phyloP scores from a whole-genome alignment of 2,329 filamentous ascomycete genomes.

The Thelonectria blattea region DNA sequence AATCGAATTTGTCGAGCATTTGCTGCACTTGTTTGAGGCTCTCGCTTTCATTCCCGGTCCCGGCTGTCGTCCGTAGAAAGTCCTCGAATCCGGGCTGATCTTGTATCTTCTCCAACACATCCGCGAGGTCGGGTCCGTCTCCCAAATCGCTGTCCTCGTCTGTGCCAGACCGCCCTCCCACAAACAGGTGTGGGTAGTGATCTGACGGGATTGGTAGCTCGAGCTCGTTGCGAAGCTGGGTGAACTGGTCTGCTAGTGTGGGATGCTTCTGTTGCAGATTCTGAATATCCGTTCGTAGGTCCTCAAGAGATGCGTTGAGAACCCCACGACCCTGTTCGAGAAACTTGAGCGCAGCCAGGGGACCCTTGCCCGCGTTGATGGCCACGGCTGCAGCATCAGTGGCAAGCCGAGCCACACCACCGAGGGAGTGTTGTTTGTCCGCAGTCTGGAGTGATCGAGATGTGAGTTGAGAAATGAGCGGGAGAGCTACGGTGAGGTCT shows the following conservation, averaged over 20 bases:
- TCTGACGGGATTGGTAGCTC: neutral
- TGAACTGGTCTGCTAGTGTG: neutral
- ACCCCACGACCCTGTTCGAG: conserved; percentile 3
- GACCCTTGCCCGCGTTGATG: neutral
- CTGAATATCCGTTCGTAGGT: neutral
- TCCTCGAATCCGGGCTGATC: conserved; percentile 30
- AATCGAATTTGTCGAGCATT: too few species aligned
- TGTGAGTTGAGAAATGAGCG: neutral
- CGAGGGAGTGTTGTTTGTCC: neutral
- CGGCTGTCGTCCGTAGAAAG: conserved; percentile 31
- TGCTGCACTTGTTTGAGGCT: too few species aligned
- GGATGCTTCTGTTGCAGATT: neutral
- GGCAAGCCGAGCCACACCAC: neutral
- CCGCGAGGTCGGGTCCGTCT: neutral
- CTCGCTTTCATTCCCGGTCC: too few species aligned
- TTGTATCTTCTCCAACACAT: conserved; percentile 1
- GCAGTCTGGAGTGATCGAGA: neutral
- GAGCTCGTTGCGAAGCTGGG: neutral
- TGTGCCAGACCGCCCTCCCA: too few species aligned
- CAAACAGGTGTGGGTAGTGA: neutral
- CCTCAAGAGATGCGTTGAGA: neutral
- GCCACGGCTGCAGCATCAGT: conserved; percentile 3
- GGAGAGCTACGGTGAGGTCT: neutral
- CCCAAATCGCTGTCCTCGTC: too few species aligned
- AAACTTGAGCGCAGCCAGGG: neutral